Conservation (phyloP, 257 asterid species). For the Scutellaria barbata region DNA sequence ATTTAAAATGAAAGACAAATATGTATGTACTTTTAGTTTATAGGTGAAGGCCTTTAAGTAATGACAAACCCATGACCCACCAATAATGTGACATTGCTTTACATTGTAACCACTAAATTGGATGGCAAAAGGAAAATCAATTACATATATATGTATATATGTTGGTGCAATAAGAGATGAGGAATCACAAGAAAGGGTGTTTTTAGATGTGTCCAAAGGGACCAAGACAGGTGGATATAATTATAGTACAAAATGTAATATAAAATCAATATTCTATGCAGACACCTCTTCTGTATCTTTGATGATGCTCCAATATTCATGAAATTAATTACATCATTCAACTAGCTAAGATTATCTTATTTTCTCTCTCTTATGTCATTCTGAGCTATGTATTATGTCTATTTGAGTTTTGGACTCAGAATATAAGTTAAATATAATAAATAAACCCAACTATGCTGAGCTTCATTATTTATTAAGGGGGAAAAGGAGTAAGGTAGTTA, state of each 20-base stretch:
- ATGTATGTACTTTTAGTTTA: constrained; percentile 21
- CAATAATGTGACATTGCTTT: constrained; percentile 38
- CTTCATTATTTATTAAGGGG: too few species aligned
- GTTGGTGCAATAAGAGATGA: constrained; percentile 24
- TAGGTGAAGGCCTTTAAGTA: constrained; percentile 26
- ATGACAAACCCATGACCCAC: constrained; percentile 45
- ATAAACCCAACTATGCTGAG: too few species aligned
- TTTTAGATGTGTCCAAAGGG: constrained; percentile 26
- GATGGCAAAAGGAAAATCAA: constrained; percentile 7
- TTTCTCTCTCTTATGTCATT: constrained; percentile 37
- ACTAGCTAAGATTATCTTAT: not conserved
- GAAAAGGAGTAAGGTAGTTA: too few species aligned
- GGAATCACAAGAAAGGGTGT: constrained; percentile 22
- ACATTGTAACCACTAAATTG: constrained; percentile 36
- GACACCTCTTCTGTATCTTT: constrained; percentile 4
- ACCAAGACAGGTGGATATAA: constrained; percentile 36
- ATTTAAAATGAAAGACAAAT: not conserved
- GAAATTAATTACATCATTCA: constrained; percentile 13
- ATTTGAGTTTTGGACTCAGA: too few species aligned
- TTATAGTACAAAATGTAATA: constrained; percentile 15
- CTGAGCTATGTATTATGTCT: constrained; percentile 36
- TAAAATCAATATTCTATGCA: constrained; percentile 3
- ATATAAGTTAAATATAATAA: too few species aligned
- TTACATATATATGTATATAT: too few species aligned
- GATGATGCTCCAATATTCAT: constrained; percentile 19